A percentile compares a stretch with the other conserved stretches of the same genome.
phyloP scores from a whole-genome alignment of 768 basidiomycete species.

The Glaciozyma antarctica region DNA sequence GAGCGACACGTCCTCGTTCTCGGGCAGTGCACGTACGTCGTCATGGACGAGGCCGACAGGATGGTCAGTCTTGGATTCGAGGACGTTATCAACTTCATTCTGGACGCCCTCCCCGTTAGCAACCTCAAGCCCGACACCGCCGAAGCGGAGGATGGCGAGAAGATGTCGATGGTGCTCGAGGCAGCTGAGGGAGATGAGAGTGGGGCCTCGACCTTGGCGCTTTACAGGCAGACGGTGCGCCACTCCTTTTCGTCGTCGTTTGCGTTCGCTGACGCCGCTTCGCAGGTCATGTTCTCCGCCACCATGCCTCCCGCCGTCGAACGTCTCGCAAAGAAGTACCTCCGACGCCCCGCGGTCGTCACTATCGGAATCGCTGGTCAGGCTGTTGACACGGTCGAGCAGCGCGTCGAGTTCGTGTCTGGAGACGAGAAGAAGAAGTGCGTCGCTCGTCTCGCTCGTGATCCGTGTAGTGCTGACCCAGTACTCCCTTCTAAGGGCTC shows the following conservation, averaged over 20 bases:
- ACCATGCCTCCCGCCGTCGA: conserved; percentile 47
- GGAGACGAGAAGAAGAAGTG: conserved; percentile 97
- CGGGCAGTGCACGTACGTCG: conserved; percentile 93
- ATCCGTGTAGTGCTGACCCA: neutral
- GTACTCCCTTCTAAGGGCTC: conserved; percentile 52
- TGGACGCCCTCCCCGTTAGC: conserved; percentile 80
- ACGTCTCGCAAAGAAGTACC: conserved; percentile 76
- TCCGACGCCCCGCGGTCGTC: conserved; percentile 83
- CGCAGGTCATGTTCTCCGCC: conserved; percentile 60
- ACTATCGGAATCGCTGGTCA: conserved; percentile 97
- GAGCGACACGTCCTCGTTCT: conserved; percentile 92
- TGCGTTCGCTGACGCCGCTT: conserved; percentile 5
- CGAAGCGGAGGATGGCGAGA: conserved; percentile 53
- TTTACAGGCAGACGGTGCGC: conserved; percentile 34
- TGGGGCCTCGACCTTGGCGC: conserved; percentile 8
- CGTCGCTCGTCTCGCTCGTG: conserved; percentile 35
- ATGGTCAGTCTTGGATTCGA: conserved; percentile 99
- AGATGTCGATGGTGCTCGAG: conserved; percentile 58
- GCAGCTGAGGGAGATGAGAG: conserved; percentile 26
- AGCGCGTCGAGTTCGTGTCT: conserved; percentile 81
- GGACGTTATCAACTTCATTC: conserved; percentile 81
- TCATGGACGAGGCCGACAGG: conserved; percentile 99
- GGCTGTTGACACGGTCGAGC: conserved; percentile 96
- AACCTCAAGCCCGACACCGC: conserved; percentile 75
- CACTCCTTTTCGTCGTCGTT: neutral